Evolutionary conservation across 257 asterid species (phyloP), one percentile per base, ranked within the genome.

Genomic region (Ehretia macrophylla): DNA sequence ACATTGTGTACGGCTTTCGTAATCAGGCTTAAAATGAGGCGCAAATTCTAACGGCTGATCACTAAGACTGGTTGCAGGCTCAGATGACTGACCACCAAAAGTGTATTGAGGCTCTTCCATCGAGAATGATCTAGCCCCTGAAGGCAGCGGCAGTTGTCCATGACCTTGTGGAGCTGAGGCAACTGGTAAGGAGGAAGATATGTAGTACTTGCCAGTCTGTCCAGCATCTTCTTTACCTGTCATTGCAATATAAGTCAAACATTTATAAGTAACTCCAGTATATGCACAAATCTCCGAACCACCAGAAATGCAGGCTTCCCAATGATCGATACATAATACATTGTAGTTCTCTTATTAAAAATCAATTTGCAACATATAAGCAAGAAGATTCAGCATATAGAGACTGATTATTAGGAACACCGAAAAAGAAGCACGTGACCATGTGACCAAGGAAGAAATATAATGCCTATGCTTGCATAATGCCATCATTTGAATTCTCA

Each of bases 41-140:
- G 91, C 82, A 72, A 85, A 87, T 50, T 64, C 77, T 71, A 87
- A 77, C 16, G 91, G 96, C 63, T 79, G 88, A 58, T 87, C 75
- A 32, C 86, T 85, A 32, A 52, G 77, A 78, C 74, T 83, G 56
- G 78, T 60, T 47, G 74, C 65, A 58, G 79, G 61, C 68, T 69
- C 86, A 44, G 79, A 62, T 63, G 74, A 72, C 27, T 64, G 81
- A 64, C 75, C 66, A 67, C 75, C 74, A 59, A 19, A 64, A 40
- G 69, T 60, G 50, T 75, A 77, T 70, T 64, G 81, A 20, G 71
- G 76, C 67, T 79, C 82, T 72, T 80, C 94, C 73, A 59, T 72
- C 82, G 74, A 69, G 64, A 79, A 68, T 50, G 81, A 66, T 71
- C 77, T 66, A 46, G 75, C 76, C 49, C 54, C 69, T 50, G 76